Evolutionary conservation across 1,139 yeast genomes (phyloP), one percentile per base, ranked within the genome.

Genomic region (Saccharomyces hybrid): DNA sequence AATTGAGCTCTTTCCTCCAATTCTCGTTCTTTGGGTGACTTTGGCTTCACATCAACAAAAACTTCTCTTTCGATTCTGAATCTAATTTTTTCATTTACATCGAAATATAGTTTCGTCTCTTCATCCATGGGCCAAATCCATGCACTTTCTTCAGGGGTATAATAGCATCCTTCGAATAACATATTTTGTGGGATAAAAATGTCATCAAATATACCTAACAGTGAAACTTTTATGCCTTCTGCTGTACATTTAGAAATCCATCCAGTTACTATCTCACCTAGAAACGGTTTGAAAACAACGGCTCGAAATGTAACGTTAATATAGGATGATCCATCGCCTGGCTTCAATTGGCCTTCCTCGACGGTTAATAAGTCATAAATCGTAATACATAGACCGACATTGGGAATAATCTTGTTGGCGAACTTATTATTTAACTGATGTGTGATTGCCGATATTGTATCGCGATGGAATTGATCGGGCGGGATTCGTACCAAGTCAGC

Each of bases 281-380:
- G 83, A 70, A 91, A 90, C 0, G 99, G 99, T 62, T 93, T 86
- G 78, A 95, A 93, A 1, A 93, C 86, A 20, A 91, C 76, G 51
- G 87, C 76, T 53, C 97, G 73, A 66, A 90, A 88, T 54, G 75
- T 78, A 16, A 86, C 88, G 59, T 84, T 87, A 48, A 90, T 84
- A 63, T 78, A 91, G 2, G 93, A 79, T 1, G 93, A 90, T 5
- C 99, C 99, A 70, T 93, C 98, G n/a, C 99, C 98, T 2, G 97
- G 96, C 63, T 84, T 86, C 59, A 93, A 77, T 58, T 88, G 76
- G 2, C 98, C 99, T 64, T 93, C 98, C 54, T 88, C 88, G 48
- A 87, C 83, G 31, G 80, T 80, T 56, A 84, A 73, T 4, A 95
- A 70, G 68, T 95, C 99, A 83, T 93, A 93, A 28, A 91, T 78